Base-by-base conservation (phyloP, 768 basidiomycete genomes). In the Ramaria sp. region DNA sequence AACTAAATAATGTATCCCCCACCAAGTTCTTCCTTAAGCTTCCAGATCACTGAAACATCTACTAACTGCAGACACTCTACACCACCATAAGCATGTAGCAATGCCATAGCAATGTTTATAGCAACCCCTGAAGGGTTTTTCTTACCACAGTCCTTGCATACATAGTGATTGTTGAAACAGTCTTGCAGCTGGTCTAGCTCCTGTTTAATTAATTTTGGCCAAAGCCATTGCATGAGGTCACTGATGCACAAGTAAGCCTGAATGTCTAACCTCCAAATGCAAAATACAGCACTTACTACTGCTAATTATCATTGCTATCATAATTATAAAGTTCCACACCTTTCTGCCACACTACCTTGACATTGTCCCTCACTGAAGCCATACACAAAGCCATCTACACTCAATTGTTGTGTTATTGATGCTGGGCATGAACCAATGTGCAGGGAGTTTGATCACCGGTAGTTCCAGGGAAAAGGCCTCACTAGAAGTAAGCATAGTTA, bases 91-190 rank as follows among this genome's bases (percentile, higher is more conserved):
- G 47, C 46, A 2, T 66, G 45, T 11, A 31, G 63, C 12, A 70
- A 33, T 3, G 20, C n/a, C 54, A 69, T 71, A 0, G 68, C 68
- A 3, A 64, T 62, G 60, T 75, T 69, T 6, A 65, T 66, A 11
- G 71, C 71, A 58, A 65, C 64, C 0, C 69, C 71, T 0, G 70
- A 74, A 0, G 72, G 72, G 1, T 70, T 67, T 0, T 64, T 42
- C 59, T 75, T 75, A 0, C 61, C 52, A 0, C 65, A 65, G 52
- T 72, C 63, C 37, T 68, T 70, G 1, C 68, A 61, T 53, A 69
- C 67, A 11, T 52, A 59, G 3, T 59, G 56, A 3, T 53, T 59
- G 58, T 74, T 74, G 2, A 67, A 54, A 24, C 58, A 53, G 10
- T 64, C 53, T 19, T 61, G 38, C 20, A 53, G 58, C 4, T 60